A percentile compares a stretch with the other conserved stretches of the same genome.
Evolutionary conservation across 495 filamentous ascomycete species (phyloP).

Genomic region (Xylaria nigripes): DNA sequence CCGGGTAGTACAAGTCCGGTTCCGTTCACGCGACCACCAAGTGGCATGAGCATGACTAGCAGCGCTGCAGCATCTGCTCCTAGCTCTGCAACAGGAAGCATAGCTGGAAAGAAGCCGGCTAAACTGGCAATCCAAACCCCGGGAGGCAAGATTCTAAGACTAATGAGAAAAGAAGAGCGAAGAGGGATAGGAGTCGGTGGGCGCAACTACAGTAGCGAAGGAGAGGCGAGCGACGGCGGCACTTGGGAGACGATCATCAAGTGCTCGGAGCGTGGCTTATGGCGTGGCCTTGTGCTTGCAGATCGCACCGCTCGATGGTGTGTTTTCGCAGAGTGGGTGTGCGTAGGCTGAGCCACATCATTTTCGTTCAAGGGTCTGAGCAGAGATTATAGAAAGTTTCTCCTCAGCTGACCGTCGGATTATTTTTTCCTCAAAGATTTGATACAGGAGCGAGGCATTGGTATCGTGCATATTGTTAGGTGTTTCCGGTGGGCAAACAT

Average conservation of each 20-base stretch:
- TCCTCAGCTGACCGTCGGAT: not conserved
- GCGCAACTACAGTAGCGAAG: conserved; percentile 35
- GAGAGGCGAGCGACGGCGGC: conserved; percentile 62
- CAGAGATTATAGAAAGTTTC: not conserved
- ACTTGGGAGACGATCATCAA: conserved; percentile 98
- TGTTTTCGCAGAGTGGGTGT: conserved; percentile 95
- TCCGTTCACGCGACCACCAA: conserved; percentile 63
- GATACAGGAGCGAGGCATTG: not conserved
- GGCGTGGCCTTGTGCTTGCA: conserved; percentile 88
- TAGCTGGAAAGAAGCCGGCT: conserved; percentile 68
- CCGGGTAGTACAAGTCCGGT: conserved; percentile 54
- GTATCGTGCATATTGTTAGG: conserved; percentile 8
- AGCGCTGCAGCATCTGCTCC: conserved; percentile 52
- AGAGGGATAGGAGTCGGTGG: conserved; percentile 31
- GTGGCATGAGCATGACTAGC: conserved; percentile 76
- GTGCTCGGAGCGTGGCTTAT: conserved; percentile 81
- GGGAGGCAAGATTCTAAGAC: conserved; percentile 84
- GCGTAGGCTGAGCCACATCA: conserved; percentile 21
- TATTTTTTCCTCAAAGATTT: not conserved
- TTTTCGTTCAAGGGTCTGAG: not conserved
- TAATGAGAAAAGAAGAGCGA: conserved; percentile 79
- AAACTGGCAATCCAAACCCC: conserved; percentile 94
- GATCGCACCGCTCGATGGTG: conserved; percentile 96
- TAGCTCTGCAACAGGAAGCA: conserved; percentile 36
- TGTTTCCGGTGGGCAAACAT: conserved; percentile 4